phyloP scores from a whole-genome alignment of 345 rosid genomes.

The Cardamine occulta region DNA sequence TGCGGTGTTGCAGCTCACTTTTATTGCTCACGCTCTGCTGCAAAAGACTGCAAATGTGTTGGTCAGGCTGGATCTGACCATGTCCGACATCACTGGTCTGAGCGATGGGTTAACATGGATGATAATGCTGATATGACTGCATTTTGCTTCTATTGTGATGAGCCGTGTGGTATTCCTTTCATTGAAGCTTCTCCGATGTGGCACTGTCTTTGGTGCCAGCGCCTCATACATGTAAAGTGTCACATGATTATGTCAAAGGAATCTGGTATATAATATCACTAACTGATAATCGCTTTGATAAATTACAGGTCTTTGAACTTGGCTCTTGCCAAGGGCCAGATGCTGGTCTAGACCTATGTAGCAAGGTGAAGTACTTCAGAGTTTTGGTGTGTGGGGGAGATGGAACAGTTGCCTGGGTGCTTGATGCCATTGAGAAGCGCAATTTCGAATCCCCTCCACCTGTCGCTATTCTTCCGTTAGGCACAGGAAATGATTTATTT shows the following conservation, averaged over 20 bases:
- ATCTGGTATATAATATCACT: slow-evolving; percentile 46
- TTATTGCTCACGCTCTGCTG: slow-evolving; percentile 63
- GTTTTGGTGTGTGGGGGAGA: slow-evolving; percentile 89
- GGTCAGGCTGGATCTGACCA: slow-evolving; percentile 61
- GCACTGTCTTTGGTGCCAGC: slow-evolving; percentile 81
- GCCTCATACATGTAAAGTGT: slow-evolving; percentile 68
- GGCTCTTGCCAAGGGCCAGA: slow-evolving; percentile 79
- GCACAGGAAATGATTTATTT: slow-evolving; percentile 87
- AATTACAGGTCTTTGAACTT: slow-evolving; percentile 69
- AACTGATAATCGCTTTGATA: slow-evolving; percentile 21
- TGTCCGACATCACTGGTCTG: slow-evolving; percentile 71
- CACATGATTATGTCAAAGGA: slow-evolving; percentile 63
- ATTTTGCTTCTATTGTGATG: slow-evolving; percentile 70
- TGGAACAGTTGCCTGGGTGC: slow-evolving; percentile 90
- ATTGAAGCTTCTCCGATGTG: slow-evolving; percentile 68
- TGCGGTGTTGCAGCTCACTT: slow-evolving; percentile 73
- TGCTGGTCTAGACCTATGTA: slow-evolving; percentile 68
- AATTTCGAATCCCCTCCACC: slow-evolving; percentile 85
- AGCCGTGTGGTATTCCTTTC: slow-evolving; percentile 71
- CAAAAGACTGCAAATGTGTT: slow-evolving; percentile 67
- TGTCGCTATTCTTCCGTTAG: slow-evolving; percentile 80
- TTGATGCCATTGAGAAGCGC: slow-evolving; percentile 71
- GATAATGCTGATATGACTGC: slow-evolving; percentile 63
- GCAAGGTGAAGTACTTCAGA: slow-evolving; percentile 65
- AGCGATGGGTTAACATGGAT: slow-evolving; percentile 67